Percentiles rank a stretch among this genome's conserved stretches.
phyloP scores from a whole-genome alignment of 768 basidiomycete genomes.

The Tricholomella constricta region DNA sequence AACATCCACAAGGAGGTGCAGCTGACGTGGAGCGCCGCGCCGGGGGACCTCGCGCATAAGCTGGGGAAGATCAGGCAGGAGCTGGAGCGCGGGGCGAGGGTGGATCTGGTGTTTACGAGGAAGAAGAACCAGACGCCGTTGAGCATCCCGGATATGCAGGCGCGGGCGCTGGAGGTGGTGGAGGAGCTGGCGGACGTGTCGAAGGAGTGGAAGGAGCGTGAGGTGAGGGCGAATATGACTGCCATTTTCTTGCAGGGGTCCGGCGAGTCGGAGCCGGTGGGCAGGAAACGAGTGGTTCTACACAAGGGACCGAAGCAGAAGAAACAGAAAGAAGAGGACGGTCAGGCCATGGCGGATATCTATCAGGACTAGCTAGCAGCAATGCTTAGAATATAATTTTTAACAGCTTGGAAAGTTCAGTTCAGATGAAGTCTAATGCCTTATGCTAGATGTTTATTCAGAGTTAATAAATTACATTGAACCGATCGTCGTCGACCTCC shows the following conservation, averaged over 20 bases:
- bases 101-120: conserved; percentile 55
- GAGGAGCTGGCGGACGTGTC: conserved; percentile 48
- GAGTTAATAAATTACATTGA: no score
- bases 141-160: conserved; percentile 38
- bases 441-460: neutral
- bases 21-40: conserved; percentile 65
- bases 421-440: no score
- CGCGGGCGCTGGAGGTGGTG: conserved; percentile 45
- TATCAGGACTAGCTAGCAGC: conserved; percentile 3
- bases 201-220: conserved; percentile 53
- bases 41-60: conserved; percentile 67
- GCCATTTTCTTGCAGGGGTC: conserved; percentile 47
- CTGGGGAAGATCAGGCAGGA: conserved; percentile 57
- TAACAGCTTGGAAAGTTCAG: no score
- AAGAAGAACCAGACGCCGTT: conserved; percentile 48
- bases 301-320: conserved; percentile 13
- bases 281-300: neutral
- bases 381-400: neutral
- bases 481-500: neutral
- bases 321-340: conserved; percentile 1
- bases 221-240: conserved; percentile 37
- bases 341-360: conserved; percentile 3
- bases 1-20: conserved; percentile 65
- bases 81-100: conserved; percentile 58
- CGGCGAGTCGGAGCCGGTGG: neutral